phyloP scores from a whole-genome alignment of 768 basidiomycete species.

The Botryobasidium botryosum region DNA sequence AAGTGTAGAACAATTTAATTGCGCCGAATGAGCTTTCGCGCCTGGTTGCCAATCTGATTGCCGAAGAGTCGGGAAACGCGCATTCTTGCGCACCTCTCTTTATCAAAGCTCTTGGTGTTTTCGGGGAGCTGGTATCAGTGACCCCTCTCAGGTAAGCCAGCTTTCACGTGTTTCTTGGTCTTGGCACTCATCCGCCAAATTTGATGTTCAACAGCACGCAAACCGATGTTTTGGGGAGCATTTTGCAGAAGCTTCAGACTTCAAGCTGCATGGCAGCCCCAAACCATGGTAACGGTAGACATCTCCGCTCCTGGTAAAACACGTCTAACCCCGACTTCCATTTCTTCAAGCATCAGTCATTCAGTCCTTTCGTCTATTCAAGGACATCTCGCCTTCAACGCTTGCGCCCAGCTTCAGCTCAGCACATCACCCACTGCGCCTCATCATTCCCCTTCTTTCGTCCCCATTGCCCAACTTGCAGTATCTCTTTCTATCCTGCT shows the following conservation, averaged over 20 bases:
- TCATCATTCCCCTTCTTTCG: slow-evolving; percentile 37
- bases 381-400: not conserved
- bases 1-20: not conserved
- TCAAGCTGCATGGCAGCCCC: not conserved
- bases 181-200: no score
- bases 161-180: no score
- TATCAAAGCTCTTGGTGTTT: no score
- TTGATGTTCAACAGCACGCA: no score
- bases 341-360: slow-evolving; percentile 20
- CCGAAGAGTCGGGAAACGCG: no score
- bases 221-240: no score
- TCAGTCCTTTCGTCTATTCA: slow-evolving; percentile 10
- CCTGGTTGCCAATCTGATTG: no score
- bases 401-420: slow-evolving; percentile 3
- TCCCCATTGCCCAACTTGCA: slow-evolving; percentile 42
- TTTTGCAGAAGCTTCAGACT: no score
- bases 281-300: not conserved
- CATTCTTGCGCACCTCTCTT: no score
- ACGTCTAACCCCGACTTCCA: slow-evolving; percentile 20
- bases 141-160: no score
- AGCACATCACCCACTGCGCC: slow-evolving; percentile 4
- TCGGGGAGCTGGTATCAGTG: no score
- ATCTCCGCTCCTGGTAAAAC: not conserved
- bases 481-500: slow-evolving; percentile 48
- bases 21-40: not conserved